phyloP scores from a whole-genome alignment of 495 filamentous ascomycete genomes.

The Neurospora terricola region DNA sequence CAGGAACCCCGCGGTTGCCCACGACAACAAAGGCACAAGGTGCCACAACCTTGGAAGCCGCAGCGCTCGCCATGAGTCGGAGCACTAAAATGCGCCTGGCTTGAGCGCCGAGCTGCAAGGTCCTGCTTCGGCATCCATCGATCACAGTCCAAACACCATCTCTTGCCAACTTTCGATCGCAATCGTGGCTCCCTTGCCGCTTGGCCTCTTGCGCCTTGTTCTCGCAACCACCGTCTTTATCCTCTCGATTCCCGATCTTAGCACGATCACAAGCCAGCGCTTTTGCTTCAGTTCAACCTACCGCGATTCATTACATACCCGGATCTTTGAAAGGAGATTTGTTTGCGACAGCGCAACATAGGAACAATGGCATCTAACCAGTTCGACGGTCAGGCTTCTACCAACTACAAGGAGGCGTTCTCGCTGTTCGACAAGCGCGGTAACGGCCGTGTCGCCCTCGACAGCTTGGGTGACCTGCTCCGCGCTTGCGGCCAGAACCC shows the following conservation, averaged over 20 bases:
- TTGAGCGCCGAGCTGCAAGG: background rate
- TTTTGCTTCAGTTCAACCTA: background rate
- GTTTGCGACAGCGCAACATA: background rate
- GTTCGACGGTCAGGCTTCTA: constrained; percentile 66
- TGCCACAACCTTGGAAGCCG: background rate
- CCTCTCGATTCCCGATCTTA: background rate
- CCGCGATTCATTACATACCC: background rate
- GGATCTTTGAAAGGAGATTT: background rate
- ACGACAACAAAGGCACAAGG: constrained; percentile 12
- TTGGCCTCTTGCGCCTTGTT: background rate
- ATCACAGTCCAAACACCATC: background rate
- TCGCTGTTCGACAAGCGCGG: constrained; percentile 98
- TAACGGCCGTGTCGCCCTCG: constrained; percentile 75
- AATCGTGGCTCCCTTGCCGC: background rate
- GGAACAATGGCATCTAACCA: constrained; percentile 38
- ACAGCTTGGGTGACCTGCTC: constrained; percentile 83
- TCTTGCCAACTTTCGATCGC: background rate
- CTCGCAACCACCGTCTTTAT: background rate
- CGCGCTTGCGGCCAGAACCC: constrained; percentile 97
- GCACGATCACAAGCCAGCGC: background rate
- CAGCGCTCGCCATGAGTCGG: background rate
- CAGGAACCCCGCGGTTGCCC: constrained; percentile 16
- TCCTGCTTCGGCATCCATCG: background rate
- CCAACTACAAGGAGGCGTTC: constrained; percentile 99
- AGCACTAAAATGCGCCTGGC: background rate